Percentiles rank a stretch among this genome's conserved stretches.
Conservation (phyloP, 2,329 filamentous ascomycete genomes). For the Xylaria hypoxylon region DNA sequence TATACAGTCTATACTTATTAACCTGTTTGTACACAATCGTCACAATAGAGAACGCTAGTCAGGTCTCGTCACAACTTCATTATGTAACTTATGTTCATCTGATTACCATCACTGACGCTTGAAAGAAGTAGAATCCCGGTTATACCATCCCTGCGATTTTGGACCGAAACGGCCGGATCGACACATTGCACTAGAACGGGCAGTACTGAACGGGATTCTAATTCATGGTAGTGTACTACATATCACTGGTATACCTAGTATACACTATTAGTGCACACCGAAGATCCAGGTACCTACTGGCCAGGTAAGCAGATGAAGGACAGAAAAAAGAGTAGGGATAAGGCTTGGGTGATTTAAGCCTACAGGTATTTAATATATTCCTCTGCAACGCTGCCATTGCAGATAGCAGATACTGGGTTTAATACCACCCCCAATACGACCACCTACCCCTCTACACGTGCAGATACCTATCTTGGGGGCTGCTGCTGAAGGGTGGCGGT, state of each 20-base stretch:
- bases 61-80: conserved; percentile 12
- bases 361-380: background rate
- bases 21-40: background rate
- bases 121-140: background rate
- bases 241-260: no score
- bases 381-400: conserved; percentile 2
- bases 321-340: conserved; percentile 5
- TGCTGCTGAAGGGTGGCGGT: background rate
- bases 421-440: conserved; percentile 18
- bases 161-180: conserved; percentile 36
- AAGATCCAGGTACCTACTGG: no score
- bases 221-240: conserved; percentile 4
- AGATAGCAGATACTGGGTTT: background rate
- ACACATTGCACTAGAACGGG: conserved; percentile 10
- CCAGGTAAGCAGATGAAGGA: background rate
- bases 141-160: conserved; percentile 14
- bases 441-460: background rate
- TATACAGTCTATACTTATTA: no score
- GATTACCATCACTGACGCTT: conserved; percentile 8
- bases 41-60: background rate
- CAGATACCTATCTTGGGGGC: conserved; percentile 17
- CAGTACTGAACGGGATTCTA: conserved; percentile 17
- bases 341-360: conserved; percentile 11
- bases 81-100: conserved; percentile 11
- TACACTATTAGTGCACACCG: no score